phyloP scores from a whole-genome alignment of 2,329 filamentous ascomycete species.

The Aspergillus hiratsukae region DNA sequence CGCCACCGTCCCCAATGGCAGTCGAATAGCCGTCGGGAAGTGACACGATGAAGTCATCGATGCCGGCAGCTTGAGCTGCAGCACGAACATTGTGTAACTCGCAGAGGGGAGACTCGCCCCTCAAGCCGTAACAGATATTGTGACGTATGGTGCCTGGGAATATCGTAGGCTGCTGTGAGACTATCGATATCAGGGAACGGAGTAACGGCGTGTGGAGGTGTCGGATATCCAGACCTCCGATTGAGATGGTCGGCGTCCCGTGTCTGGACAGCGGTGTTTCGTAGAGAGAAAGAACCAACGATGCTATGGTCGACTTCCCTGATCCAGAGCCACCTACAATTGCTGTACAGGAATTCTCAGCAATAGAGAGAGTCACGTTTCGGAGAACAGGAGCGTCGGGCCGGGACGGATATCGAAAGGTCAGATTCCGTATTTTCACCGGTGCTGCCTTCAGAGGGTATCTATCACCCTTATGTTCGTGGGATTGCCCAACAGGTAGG shows the following conservation, averaged over 20 bases:
- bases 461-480: slow-evolving; percentile 53
- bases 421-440: slow-evolving; percentile 58
- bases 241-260: slow-evolving; percentile 44
- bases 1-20: slow-evolving; percentile 69
- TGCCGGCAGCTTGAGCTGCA: slow-evolving; percentile 54
- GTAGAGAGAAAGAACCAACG: slow-evolving; percentile 71
- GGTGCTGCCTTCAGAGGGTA: slow-evolving; percentile 42
- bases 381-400: slow-evolving; percentile 54
- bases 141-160: slow-evolving; percentile 40
- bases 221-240: slow-evolving; percentile 52
- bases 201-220: slow-evolving; percentile 56
- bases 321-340: slow-evolving; percentile 81
- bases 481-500: slow-evolving; percentile 52
- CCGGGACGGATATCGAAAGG: slow-evolving; percentile 67
- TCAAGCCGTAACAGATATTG: slow-evolving; percentile 71
- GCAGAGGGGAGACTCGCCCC: slow-evolving; percentile 50
- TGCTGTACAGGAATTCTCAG: slow-evolving; percentile 62
- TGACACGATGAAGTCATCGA: slow-evolving; percentile 71
- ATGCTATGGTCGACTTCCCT: slow-evolving; percentile 83
- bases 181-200: slow-evolving; percentile 59
- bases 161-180: slow-evolving; percentile 62
- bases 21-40: slow-evolving; percentile 71
- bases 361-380: slow-evolving; percentile 62
- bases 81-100: slow-evolving; percentile 47
- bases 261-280: slow-evolving; percentile 26